Percentiles rank a stretch among this genome's conserved stretches.
Evolutionary conservation across 331 rosid genomes (phyloP).

Genomic region (Quercus phellos): DNA sequence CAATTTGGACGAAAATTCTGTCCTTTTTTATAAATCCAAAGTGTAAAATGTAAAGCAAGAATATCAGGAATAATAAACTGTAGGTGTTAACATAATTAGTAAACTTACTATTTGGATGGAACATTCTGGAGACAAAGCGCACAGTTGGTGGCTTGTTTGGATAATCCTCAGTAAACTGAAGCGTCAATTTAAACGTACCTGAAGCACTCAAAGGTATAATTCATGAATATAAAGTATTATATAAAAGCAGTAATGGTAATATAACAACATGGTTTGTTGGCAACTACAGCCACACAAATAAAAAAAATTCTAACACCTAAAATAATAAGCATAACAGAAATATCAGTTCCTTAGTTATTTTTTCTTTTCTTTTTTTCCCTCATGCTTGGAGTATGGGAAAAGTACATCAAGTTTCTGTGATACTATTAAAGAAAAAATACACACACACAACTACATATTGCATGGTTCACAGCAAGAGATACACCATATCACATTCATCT

Average conservation of each 20-base stretch:
- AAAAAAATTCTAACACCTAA: not conserved
- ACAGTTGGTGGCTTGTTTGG: conserved; percentile 96
- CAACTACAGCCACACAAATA: conserved; percentile 7
- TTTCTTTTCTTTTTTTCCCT: not conserved
- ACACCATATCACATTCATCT: not conserved
- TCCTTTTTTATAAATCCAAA: not conserved
- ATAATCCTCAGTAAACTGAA: conserved; percentile 89
- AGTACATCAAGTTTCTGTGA: not conserved
- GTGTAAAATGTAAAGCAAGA: not conserved
- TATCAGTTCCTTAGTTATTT: not conserved
- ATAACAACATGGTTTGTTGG: not conserved
- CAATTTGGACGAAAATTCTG: not conserved
- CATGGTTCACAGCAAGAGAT: not conserved
- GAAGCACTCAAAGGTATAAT: conserved; percentile 19
- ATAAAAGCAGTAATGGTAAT: not conserved
- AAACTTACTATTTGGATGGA: conserved; percentile 93
- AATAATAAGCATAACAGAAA: not conserved
- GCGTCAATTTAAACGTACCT: conserved; percentile 96
- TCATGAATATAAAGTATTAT: not conserved
- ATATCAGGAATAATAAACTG: not conserved
- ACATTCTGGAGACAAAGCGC: conserved; percentile 94
- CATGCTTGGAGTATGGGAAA: not conserved
- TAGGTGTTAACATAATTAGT: not conserved
- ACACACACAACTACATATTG: not conserved
- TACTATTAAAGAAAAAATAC: not conserved